A percentile compares a stretch with the other conserved stretches of the same genome.
These are phyloP conservation scores for Cryptosporidium canis DNA, from an alignment of 169 alveolate genomes.

Conservation along the genomic window DNA sequence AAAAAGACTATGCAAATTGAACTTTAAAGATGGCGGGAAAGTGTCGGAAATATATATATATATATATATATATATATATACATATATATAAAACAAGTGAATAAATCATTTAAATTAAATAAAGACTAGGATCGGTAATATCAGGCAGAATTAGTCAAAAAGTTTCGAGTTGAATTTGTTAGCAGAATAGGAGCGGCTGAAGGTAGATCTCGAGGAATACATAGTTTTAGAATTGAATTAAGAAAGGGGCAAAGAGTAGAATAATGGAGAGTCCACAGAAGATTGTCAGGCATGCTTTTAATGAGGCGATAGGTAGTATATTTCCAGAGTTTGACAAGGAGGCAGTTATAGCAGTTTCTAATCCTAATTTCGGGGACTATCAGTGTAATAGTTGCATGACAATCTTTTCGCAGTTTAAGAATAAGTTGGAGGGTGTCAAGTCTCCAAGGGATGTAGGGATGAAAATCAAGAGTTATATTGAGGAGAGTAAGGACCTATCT, in stretches of 20 bases:
- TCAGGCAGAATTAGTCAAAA: not conserved
- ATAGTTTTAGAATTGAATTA: not conserved
- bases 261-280: slow-evolving; percentile 75
- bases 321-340: slow-evolving; percentile 75
- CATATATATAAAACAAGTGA: no score
- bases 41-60: no score
- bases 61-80: no score
- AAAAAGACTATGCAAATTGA: no score
- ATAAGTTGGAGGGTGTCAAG: slow-evolving; percentile 73
- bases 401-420: slow-evolving; percentile 79
- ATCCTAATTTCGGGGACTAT: slow-evolving; percentile 84
- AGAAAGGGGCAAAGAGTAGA: not conserved
- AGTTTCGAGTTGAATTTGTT: not conserved
- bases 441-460: slow-evolving; percentile 82
- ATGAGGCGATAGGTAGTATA: slow-evolving; percentile 74
- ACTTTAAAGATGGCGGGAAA: no score
- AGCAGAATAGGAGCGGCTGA: not conserved
- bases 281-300: slow-evolving; percentile 76
- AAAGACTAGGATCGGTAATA: no score
- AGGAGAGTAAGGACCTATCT: slow-evolving; percentile 34
- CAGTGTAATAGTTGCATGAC: slow-evolving; percentile 84
- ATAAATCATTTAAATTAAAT: no score
- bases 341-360: slow-evolving; percentile 77
- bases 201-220: not conserved
- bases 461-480: slow-evolving; percentile 78